Base-by-base conservation (phyloP, 2,329 filamentous ascomycete species). In the Nigrospora oryzae region DNA sequence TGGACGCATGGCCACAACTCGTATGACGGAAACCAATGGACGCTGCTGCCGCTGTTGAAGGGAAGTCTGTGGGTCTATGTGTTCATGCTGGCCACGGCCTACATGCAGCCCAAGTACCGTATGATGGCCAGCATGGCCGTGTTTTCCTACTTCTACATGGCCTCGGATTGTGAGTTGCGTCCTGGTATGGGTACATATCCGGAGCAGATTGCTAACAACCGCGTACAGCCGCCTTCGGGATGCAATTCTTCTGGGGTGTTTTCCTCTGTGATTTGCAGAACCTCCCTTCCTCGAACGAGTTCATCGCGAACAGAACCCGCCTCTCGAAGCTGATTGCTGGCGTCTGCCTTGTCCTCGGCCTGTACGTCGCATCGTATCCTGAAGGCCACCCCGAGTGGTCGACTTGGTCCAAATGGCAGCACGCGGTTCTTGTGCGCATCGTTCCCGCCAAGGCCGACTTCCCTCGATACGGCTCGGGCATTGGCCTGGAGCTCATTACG, bases 201-300 rank as follows among this genome's bases (percentile, higher is more conserved):
- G 23, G 12, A 23, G 13, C 4, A 30, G 6, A 16, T 23, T 35
- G 38, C 56, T 57, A 44, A 54, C 39, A 14, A 4, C 8, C n/a
- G 23, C 3, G n/a, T 28, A n/a, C 33, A 62, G 59, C 59, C 44
- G 57, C 58, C 33, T 77, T 76, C 48, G 72, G 74, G 40, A 73
- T 77, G 62, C 79, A 79, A 58, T 75, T 81, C 56, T 77, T 80
- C 60, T 74, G 74, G 47, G 80, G 80, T 49, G 77, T 78, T 53
- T 75, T 83, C 55, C 66, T 84, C 30, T 74, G 77, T 31, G 79
- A 83, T 53, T 54, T 82, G 34, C 73, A 77, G 48, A 73, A 76
- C 56, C 63, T 51, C n/a, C 54, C 59, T 23, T 33, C 68, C 1
- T 70, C 73, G 51, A 68, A 66, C 41, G 67, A 74, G 16, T 74